phyloP scores from a whole-genome alignment of 208 protist genomes.

The Crithidia fasciculata region DNA sequence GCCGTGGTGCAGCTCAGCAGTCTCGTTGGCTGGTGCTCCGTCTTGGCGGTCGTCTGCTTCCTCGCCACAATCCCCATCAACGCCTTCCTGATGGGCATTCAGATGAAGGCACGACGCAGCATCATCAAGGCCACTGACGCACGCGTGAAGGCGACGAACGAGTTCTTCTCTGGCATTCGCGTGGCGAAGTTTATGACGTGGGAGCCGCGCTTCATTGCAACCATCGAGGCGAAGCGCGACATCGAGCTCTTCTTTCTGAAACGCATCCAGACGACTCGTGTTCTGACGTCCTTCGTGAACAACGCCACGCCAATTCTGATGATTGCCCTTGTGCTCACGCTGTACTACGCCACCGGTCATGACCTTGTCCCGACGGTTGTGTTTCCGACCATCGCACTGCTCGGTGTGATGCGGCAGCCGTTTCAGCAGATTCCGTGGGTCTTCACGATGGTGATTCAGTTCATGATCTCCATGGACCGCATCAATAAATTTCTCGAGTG shows the following conservation, averaged over 20 bases:
- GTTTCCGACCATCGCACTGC: constrained; percentile 90
- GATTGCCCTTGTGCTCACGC: constrained; percentile 53
- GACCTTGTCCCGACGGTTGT: constrained; percentile 78
- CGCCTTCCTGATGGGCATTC: constrained; percentile 35
- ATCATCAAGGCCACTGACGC: constrained; percentile 69
- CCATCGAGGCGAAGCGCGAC: constrained; percentile 45
- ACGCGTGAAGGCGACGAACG: constrained; percentile 84
- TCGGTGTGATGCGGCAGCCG: constrained; percentile 89
- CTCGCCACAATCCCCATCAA: constrained; percentile 70
- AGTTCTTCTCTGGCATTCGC: constrained; percentile 87
- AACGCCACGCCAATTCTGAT: constrained; percentile 69
- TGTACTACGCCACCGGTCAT: constrained; percentile 59
- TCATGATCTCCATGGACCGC: constrained; percentile 74
- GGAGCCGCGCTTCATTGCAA: constrained; percentile 65
- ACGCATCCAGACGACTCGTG: constrained; percentile 36
- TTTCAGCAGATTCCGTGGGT: constrained; percentile 89
- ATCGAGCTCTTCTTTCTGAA: constrained; percentile 59
- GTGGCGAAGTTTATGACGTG: constrained; percentile 93
- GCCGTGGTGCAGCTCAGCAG: constrained; percentile 45
- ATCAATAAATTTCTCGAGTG: constrained; percentile 70
- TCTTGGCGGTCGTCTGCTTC: constrained; percentile 62
- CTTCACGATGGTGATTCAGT: constrained; percentile 63
- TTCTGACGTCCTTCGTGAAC: constrained; percentile 63
- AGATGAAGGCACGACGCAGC: constrained; percentile 30
- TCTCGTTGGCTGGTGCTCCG: constrained; percentile 63